Evolutionary conservation across 169 alveolate genomes (phyloP).

Genomic region (Cryptosporidium parvum): DNA sequence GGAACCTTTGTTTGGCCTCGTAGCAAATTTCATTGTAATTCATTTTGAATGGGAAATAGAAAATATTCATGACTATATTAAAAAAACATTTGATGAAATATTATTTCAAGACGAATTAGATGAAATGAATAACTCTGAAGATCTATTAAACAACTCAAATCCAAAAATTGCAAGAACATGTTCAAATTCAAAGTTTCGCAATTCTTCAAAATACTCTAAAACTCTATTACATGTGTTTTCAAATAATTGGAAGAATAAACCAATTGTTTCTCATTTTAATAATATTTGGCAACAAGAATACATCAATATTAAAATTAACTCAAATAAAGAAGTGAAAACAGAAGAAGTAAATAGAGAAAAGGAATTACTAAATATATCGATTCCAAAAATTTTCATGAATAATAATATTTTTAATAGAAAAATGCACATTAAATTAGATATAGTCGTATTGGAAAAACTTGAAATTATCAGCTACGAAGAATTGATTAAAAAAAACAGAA

Average conservation of each 20-base stretch:
- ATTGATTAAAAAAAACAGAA: neutral
- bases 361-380: neutral
- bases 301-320: neutral
- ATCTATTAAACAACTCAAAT: neutral
- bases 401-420: neutral
- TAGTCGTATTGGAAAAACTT: neutral
- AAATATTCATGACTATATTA: slow-evolving; percentile 41
- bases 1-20: slow-evolving; percentile 42
- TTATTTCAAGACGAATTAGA: slow-evolving; percentile 27
- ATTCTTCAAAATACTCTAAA: neutral
- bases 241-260: slow-evolving; percentile 27
- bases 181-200: neutral
- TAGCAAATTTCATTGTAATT: slow-evolving; percentile 19
- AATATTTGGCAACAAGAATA: slow-evolving; percentile 43
- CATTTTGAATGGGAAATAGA: slow-evolving; percentile 31
- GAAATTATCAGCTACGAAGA: neutral
- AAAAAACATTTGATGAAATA: slow-evolving; percentile 19
- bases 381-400: neutral
- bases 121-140: neutral
- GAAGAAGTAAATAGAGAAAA: neutral
- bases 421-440: neutral
- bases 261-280: slow-evolving; percentile 47
- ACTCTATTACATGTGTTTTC: slow-evolving; percentile 53
- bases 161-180: neutral
- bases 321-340: neutral